Evolutionary conservation across 2,329 filamentous ascomycete species (phyloP).

Genomic region (Pseudocercospora pini-densiflorae): DNA sequence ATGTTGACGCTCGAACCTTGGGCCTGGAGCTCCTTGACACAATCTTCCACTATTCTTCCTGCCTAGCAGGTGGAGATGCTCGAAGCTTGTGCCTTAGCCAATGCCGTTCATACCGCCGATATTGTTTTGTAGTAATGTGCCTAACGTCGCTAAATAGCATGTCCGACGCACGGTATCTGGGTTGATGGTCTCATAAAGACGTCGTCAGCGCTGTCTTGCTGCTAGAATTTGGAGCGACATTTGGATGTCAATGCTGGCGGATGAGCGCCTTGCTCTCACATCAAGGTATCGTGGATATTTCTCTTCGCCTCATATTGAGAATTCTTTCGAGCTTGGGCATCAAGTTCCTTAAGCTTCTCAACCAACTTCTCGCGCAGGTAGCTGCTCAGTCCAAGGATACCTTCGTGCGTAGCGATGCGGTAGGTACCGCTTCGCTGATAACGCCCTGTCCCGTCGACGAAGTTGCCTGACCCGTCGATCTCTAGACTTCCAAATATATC

Average conservation of each 20-base stretch:
- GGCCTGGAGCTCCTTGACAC: background rate
- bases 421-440: constrained; percentile 69
- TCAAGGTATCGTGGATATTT: background rate
- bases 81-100: background rate
- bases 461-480: constrained; percentile 62
- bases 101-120: background rate
- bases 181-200: background rate
- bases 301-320: constrained; percentile 10
- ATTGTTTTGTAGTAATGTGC: background rate
- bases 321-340: constrained; percentile 35
- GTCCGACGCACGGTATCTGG: background rate
- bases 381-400: constrained; percentile 50
- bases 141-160: background rate
- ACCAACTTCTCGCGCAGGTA: constrained; percentile 41
- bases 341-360: constrained; percentile 40
- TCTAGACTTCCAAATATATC: constrained; percentile 70
- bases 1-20: background rate
- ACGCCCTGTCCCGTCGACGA: constrained; percentile 59
- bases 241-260: too few species aligned
- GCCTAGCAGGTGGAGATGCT: background rate
- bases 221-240: too few species aligned
- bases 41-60: background rate
- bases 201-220: too few species aligned
- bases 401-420: constrained; percentile 63
- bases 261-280: background rate